Percentiles rank a stretch among this genome's conserved stretches.
phyloP scores from a whole-genome alignment of 2,329 filamentous ascomycete genomes.

The Verticillium alfalfae region DNA sequence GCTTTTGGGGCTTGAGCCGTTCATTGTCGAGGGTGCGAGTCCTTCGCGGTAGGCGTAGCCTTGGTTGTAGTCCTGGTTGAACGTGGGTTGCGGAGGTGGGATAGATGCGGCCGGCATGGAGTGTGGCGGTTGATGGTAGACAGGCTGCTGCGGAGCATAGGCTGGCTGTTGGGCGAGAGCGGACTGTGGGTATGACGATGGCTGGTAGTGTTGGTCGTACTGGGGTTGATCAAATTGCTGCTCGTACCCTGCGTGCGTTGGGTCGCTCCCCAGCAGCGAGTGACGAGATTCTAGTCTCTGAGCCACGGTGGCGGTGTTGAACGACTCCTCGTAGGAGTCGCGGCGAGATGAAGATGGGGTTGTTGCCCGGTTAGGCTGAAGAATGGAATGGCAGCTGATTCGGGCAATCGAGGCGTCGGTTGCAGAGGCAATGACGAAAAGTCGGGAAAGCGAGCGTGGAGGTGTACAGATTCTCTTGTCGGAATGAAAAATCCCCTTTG shows the following conservation, averaged over 20 bases:
- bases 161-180: not conserved
- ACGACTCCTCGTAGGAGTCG: slow-evolving; percentile 22
- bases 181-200: slow-evolving; percentile 7
- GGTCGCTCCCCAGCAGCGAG: slow-evolving; percentile 31
- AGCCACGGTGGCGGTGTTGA: slow-evolving; percentile 24
- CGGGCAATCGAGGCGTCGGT: not conserved
- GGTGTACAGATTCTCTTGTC: not conserved
- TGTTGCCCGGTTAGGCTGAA: slow-evolving; percentile 4
- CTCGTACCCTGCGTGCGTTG: slow-evolving; percentile 21
- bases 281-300: slow-evolving; percentile 33
- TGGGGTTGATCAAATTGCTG: slow-evolving; percentile 16
- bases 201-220: slow-evolving; percentile 15
- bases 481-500: not conserved
- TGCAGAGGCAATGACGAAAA: not conserved
- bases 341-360: slow-evolving; percentile 1
- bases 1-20: slow-evolving; percentile 14
- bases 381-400: slow-evolving; percentile 1
- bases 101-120: slow-evolving; percentile 16
- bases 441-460: not conserved
- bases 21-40: slow-evolving; percentile 22
- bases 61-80: slow-evolving; percentile 9
- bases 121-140: not conserved
- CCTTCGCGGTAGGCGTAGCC: slow-evolving; percentile 28
- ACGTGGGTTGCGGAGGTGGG: slow-evolving; percentile 17
- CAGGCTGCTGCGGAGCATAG: not conserved